Conservation (phyloP, 306 rosid species). For the Psophocarpus tetragonolobus region DNA sequence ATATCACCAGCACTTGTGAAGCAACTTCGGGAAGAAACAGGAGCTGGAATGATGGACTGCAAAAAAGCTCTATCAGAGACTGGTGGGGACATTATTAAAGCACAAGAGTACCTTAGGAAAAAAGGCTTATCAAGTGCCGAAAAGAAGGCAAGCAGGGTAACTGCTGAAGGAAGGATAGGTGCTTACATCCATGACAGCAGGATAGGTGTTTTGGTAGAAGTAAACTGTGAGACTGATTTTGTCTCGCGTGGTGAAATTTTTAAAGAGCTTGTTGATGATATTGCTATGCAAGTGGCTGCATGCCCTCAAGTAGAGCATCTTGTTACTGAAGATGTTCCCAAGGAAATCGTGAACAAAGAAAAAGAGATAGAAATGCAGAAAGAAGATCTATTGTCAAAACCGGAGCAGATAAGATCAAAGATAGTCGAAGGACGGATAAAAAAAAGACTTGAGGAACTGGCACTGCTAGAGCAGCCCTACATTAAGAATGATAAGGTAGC, state of each 20-base stretch:
- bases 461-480: conserved; percentile 94
- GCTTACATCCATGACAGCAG: conserved; percentile 93
- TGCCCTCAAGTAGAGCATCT: conserved; percentile 88
- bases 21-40: conserved; percentile 95
- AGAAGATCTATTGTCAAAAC: conserved; percentile 91
- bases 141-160: conserved; percentile 88
- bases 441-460: conserved; percentile 90
- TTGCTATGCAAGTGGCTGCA: conserved; percentile 99
- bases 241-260: conserved; percentile 93
- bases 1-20: conserved; percentile 91
- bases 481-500: conserved; percentile 86
- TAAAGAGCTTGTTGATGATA: conserved; percentile 93
- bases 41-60: conserved; percentile 99
- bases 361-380: conserved; percentile 94
- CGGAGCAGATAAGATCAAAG: conserved; percentile 89
- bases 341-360: conserved; percentile 75
- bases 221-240: conserved; percentile 97
- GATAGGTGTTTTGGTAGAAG: conserved; percentile 87
- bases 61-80: conserved; percentile 83
- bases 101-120: conserved; percentile 84
- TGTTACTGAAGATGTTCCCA: conserved; percentile 79
- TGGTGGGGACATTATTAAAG: conserved; percentile 76
- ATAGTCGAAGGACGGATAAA: conserved; percentile 93
- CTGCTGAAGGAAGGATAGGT: conserved; percentile 95
- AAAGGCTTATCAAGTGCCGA: conserved; percentile 98